Evolutionary conservation across 371 early-diverging fungal species (phyloP), one percentile per base, ranked within the genome.

Genomic region (Dinochytrium kinnereticum): DNA sequence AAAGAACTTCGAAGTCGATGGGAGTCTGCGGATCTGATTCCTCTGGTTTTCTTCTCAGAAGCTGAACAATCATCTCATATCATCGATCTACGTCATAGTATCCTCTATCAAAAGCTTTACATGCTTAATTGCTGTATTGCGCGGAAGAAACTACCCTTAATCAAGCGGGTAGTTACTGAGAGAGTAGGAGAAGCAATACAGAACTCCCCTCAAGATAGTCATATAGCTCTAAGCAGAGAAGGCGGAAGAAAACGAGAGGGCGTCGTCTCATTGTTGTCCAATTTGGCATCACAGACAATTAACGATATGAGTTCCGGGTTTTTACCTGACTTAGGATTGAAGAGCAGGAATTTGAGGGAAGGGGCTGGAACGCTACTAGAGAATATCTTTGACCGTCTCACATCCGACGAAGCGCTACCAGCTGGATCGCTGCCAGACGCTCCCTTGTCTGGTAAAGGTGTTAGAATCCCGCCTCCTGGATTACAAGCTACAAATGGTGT

Each of bases 71-170:
- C 15, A 65, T 38, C 26, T 1, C 80, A 84, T 33, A 87, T 86
- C 0, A 88, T 95, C 17, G 94, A 95, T 71, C 78, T 95, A 59
- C 79, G 91, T 13, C 92, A 87, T 69, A 89, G 86, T 64, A 78
- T 95, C 33, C 64, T 94, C 1, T 90, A 94, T 72, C 96, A 96
- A 85, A 96, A 96, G 69, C 78, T 96, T n/a, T 88, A 91, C 59
- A 94, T 96, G 95, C 76, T 96, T 49, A 95, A 95, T 73, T 94
- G 92, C 74, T 95, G 96, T 78, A 88, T 91, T 31, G 19, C 51
- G 3, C 75, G 78, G 36, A 72, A 69, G 67, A 53, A 26, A 26
- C 31, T 57, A 34, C 70, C 2, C 34, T 26, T 15, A 51, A 68
- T 10, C 24, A 51, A 26, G 36, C 51, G 7, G 30, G 37, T 38